phyloP scores from a whole-genome alignment of 2,329 filamentous ascomycete genomes.

The Penicillium frequentans region DNA sequence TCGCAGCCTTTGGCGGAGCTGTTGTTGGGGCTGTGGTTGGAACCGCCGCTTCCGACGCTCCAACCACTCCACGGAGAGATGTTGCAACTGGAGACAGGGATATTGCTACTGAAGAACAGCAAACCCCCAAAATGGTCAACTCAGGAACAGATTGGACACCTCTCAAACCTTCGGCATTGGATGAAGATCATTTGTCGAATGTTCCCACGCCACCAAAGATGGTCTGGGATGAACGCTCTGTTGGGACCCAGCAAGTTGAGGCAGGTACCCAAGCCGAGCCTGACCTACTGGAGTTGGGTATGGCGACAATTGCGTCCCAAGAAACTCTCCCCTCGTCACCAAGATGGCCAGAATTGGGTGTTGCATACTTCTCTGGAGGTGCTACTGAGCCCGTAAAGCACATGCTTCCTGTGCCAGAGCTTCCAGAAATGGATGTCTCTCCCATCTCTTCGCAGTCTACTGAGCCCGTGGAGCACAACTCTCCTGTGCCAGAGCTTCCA shows the following conservation, averaged over 20 bases:
- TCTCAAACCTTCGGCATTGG: conserved; percentile 24
- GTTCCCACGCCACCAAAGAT: conserved; percentile 43
- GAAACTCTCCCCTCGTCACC: conserved; percentile 45
- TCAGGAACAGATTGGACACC: conserved; percentile 47
- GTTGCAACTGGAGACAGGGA: conserved; percentile 15
- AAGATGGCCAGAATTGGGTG: conserved; percentile 34
- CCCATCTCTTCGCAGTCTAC: conserved; percentile 28
- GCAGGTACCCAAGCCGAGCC: conserved; percentile 18
- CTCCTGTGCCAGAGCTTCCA: conserved; percentile 20
- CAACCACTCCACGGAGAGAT: conserved; percentile 21
- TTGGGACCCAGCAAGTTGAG: conserved; percentile 14
- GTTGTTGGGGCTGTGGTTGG: conserved; percentile 5
- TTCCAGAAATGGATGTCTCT: conserved; percentile 27
- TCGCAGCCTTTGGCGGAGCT: conserved; percentile 4
- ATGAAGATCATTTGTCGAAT: conserved; percentile 29
- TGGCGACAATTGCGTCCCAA: conserved; percentile 35
- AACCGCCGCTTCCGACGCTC: conserved; percentile 18
- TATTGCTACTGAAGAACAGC: conserved; percentile 14
- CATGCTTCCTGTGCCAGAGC: conserved; percentile 18
- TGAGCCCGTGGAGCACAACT: conserved; percentile 7
- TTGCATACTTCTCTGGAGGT: conserved; percentile 33
- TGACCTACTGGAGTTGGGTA: conserved; percentile 29
- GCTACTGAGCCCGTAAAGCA: conserved; percentile 30
- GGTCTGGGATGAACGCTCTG: conserved; percentile 37
- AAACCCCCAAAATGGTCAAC: conserved; percentile 33